Conservation (phyloP, 257 asterid genomes). For the Lycium barbarum region DNA sequence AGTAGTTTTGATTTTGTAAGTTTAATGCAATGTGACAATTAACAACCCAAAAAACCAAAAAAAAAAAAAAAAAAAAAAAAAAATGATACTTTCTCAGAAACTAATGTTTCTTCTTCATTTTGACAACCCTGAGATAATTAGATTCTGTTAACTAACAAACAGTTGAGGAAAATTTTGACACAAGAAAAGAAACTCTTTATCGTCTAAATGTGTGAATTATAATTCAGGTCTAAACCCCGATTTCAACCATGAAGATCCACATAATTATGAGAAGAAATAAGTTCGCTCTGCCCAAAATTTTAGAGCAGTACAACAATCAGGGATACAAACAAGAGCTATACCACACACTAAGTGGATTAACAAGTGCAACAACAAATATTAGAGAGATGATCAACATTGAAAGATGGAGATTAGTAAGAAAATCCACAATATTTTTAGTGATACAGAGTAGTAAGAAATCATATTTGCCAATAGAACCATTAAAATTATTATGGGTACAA, state of each 20-base stretch:
- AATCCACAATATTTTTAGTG: background rate
- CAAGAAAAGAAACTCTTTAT: background rate
- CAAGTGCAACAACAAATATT: background rate
- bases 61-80: too few species aligned
- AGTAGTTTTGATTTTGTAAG: too few species aligned
- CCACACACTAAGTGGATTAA: background rate
- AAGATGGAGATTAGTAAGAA: background rate
- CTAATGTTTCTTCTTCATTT: constrained; percentile 43
- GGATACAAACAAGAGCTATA: background rate
- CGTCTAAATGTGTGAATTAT: background rate
- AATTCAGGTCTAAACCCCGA: too few species aligned
- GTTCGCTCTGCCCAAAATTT: background rate
- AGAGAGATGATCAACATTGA: constrained; percentile 7
- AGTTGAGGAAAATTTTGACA: background rate
- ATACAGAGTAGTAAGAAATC: background rate
- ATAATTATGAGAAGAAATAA: background rate
- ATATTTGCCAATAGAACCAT: background rate
- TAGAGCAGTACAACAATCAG: background rate
- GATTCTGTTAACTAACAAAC: background rate
- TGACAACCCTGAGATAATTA: constrained; percentile 28
- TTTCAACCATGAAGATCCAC: background rate
- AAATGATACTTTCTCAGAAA: constrained; percentile 19
- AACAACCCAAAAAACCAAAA: too few species aligned
- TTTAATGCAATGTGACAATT: too few species aligned
- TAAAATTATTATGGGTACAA: too few species aligned